phyloP scores from a whole-genome alignment of 495 filamentous ascomycete genomes.

The Filosporella fistucella region DNA sequence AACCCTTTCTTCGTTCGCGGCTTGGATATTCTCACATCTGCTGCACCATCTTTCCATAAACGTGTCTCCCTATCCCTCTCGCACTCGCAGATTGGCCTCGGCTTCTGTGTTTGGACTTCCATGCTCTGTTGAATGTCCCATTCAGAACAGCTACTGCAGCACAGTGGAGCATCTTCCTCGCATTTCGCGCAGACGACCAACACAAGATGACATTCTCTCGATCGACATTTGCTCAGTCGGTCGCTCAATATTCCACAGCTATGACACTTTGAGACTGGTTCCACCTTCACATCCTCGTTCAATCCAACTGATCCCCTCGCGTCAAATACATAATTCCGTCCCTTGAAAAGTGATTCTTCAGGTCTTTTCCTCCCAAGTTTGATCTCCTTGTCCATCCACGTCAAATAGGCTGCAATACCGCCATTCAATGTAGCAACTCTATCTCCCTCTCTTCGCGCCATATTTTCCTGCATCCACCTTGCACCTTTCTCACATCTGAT shows the following conservation, averaged over 20 bases:
- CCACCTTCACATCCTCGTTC: background rate
- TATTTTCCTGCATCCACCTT: slow-evolving; percentile 18
- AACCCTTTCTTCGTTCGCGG: no score
- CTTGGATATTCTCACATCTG: background rate
- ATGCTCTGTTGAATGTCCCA: slow-evolving; percentile 2
- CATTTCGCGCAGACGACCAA: slow-evolving; percentile 21
- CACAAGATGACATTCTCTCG: slow-evolving; percentile 21
- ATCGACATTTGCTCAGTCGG: slow-evolving; percentile 22
- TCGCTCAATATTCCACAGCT: slow-evolving; percentile 8
- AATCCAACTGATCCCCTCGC: slow-evolving; percentile 19
- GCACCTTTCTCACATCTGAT: slow-evolving; percentile 26
- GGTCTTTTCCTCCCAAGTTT: slow-evolving; percentile 12
- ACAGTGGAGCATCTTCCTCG: slow-evolving; percentile 12
- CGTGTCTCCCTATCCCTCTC: slow-evolving; percentile 18
- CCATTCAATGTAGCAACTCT: slow-evolving; percentile 21
- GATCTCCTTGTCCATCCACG: slow-evolving; percentile 25
- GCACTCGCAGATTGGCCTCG: slow-evolving; percentile 21
- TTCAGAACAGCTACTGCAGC: slow-evolving; percentile 19
- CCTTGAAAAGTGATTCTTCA: slow-evolving; percentile 19
- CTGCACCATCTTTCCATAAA: slow-evolving; percentile 17
- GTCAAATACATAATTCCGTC: slow-evolving; percentile 26
- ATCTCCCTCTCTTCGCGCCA: slow-evolving; percentile 1
- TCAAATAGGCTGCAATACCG: slow-evolving; percentile 23
- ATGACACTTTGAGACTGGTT: slow-evolving; percentile 22
- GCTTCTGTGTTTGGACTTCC: background rate